phyloP scores from a whole-genome alignment of 1,284 basidiomycete genomes.

The Leccinum pallidistipes region DNA sequence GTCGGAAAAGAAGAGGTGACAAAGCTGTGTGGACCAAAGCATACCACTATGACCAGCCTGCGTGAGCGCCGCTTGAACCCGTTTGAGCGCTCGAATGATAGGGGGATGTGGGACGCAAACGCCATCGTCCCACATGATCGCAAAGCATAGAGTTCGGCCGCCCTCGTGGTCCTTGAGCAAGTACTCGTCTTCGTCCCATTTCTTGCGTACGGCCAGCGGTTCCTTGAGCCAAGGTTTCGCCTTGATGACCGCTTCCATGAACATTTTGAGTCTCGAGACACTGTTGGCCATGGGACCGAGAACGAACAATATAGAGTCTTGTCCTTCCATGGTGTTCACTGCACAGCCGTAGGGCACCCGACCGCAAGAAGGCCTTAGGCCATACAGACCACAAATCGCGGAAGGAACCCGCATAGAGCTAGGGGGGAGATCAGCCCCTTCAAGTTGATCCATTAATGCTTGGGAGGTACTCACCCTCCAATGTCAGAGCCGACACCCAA shows the following conservation, averaged over 20 bases:
- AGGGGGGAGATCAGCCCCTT: background rate
- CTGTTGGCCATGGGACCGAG: conserved; percentile 69
- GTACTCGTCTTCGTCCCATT: conserved; percentile 65
- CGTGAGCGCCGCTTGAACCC: conserved; percentile 56
- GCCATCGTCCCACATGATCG: conserved; percentile 64
- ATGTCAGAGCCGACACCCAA: conserved; percentile 72
- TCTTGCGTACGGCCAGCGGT: conserved; percentile 59
- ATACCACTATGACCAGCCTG: conserved; percentile 67
- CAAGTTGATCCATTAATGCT: background rate
- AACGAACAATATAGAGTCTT: conserved; percentile 69
- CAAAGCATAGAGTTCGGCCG: conserved; percentile 59
- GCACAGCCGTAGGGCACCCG: conserved; percentile 72
- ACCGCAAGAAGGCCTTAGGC: conserved; percentile 67
- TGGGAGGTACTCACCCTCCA: conserved; percentile 47
- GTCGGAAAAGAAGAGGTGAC: background rate
- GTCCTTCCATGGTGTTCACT: conserved; percentile 63
- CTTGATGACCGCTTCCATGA: conserved; percentile 58
- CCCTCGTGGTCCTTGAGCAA: conserved; percentile 56
- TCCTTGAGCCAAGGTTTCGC: conserved; percentile 69
- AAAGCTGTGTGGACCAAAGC: conserved; percentile 1
- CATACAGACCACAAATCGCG: conserved; percentile 65
- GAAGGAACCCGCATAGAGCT: conserved; percentile 73
- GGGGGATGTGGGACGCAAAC: conserved; percentile 71
- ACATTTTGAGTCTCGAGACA: conserved; percentile 53
- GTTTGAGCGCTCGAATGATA: conserved; percentile 59